phyloP scores from a whole-genome alignment of 2,329 filamentous ascomycete genomes.

The Westerdykella ornata region DNA sequence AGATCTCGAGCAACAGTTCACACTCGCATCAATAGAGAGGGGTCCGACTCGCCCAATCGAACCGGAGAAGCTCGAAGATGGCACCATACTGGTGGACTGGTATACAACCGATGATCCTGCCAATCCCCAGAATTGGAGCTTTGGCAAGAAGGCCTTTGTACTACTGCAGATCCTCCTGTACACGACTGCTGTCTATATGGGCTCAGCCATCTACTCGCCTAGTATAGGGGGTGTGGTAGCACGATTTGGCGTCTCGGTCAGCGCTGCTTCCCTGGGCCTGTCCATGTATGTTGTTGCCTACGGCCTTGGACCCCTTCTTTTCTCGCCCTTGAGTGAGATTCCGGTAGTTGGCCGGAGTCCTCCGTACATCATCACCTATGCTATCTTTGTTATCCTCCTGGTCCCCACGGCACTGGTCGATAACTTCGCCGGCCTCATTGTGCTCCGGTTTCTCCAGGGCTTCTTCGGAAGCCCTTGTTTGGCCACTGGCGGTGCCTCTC shows the following conservation, averaged over 20 bases:
- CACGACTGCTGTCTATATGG: conserved; percentile 56
- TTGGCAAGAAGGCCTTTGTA: conserved; percentile 32
- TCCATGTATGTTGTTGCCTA: conserved; percentile 57
- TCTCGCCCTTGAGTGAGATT: conserved; percentile 61
- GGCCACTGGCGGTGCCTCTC: conserved; percentile 35
- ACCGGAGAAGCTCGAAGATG: conserved; percentile 32
- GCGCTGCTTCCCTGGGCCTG: conserved; percentile 52
- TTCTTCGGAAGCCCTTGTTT: conserved; percentile 37
- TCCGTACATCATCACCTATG: conserved; percentile 61
- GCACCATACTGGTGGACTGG: conserved; percentile 40
- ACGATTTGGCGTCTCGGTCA: conserved; percentile 48
- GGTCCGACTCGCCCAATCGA: conserved; percentile 33
- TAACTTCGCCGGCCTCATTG: conserved; percentile 58
- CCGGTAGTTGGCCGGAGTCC: conserved; percentile 60
- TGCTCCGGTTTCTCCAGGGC: conserved; percentile 41
- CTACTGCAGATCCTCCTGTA: conserved; percentile 46
- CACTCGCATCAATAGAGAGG: conserved; percentile 24
- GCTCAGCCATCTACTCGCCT: conserved; percentile 47
- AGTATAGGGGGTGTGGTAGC: conserved; percentile 44
- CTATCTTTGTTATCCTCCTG: conserved; percentile 60
- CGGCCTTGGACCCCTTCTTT: conserved; percentile 58
- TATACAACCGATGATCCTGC: conserved; percentile 37
- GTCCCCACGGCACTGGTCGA: conserved; percentile 58
- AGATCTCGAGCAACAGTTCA: conserved; percentile 39
- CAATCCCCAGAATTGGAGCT: conserved; percentile 39